Conservation (phyloP, 345 rosid species). For the Limnanthes douglasii region DNA sequence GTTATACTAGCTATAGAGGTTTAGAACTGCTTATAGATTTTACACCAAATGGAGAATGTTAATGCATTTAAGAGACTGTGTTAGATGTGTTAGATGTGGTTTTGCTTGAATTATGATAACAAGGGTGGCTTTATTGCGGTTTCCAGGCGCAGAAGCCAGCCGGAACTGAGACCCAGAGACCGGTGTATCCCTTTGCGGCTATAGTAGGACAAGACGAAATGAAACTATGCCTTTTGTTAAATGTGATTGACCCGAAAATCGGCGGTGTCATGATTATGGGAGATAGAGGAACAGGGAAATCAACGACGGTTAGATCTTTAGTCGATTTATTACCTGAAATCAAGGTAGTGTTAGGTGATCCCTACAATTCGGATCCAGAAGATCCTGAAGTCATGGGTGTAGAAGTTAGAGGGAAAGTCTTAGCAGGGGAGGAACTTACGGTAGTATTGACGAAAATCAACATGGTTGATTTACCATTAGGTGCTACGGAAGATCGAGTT, state of each 20-base stretch:
- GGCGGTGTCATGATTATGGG: conserved; percentile 99
- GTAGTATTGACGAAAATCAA: conserved; percentile 49
- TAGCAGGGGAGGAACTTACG: conserved; percentile 36
- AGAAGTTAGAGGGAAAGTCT: conserved; percentile 57
- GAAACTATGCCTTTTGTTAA: conserved; percentile 80
- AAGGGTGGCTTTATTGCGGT: no score
- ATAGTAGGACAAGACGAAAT: conserved; percentile 97
- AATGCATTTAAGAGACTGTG: no score
- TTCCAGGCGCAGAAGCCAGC: conserved; percentile 40
- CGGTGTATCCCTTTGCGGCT: conserved; percentile 87
- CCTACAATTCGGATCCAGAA: conserved; percentile 81
- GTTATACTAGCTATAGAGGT: neutral
- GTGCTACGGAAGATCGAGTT: conserved; percentile 97
- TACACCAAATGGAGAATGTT: no score
- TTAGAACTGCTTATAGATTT: no score
- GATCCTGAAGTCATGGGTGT: conserved; percentile 92
- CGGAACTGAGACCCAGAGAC: conserved; percentile 60
- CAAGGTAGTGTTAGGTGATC: conserved; percentile 67
- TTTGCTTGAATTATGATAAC: no score
- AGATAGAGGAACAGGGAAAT: conserved; percentile 89
- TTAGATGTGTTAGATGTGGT: no score
- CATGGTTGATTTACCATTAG: conserved; percentile 96
- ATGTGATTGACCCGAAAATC: conserved; percentile 93
- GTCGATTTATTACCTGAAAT: conserved; percentile 89
- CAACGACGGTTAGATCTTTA: conserved; percentile 82